Evolutionary conservation across 192 early-diverging fungal species (phyloP).

Genomic region (Coemansia sp.): DNA sequence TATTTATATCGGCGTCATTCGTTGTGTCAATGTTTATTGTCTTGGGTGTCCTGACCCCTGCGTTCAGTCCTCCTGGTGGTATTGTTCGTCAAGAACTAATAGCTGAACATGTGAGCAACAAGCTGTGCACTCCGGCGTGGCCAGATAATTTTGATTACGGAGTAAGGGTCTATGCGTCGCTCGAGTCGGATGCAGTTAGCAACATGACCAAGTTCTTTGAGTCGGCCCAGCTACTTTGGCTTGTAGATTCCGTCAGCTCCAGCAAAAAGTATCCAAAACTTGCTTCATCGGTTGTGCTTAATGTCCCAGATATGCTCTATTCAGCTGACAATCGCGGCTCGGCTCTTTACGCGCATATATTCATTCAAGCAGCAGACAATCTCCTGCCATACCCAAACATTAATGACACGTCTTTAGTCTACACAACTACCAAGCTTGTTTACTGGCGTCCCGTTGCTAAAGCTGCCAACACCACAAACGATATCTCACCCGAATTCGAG

Average conservation of each 20-base stretch:
- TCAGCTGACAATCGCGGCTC: neutral
- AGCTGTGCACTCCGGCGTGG: neutral
- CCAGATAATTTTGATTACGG: slow-evolving; percentile 8
- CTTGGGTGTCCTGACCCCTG: too few species aligned
- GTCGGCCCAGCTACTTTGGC: slow-evolving; percentile 15
- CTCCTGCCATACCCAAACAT: slow-evolving; percentile 8
- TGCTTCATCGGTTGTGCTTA: neutral
- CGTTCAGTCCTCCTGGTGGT: too few species aligned
- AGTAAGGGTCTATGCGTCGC: slow-evolving; percentile 10
- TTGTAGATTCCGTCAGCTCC: neutral
- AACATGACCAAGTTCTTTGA: slow-evolving; percentile 1
- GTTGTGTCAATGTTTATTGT: too few species aligned
- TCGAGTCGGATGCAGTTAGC: neutral
- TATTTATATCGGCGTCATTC: too few species aligned
- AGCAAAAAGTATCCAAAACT: slow-evolving; percentile 2
- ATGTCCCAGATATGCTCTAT: neutral
- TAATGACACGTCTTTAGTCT: neutral
- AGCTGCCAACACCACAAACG: neutral
- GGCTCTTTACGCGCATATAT: slow-evolving; percentile 9
- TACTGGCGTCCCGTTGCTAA: neutral
- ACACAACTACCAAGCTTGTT: neutral
- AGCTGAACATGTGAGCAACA: too few species aligned
- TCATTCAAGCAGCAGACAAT: slow-evolving; percentile 7
- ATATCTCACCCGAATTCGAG: neutral
- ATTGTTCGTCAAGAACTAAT: too few species aligned